Conservation (phyloP, 2,329 filamentous ascomycete species). For the Ceratocystis diversiconidia region DNA sequence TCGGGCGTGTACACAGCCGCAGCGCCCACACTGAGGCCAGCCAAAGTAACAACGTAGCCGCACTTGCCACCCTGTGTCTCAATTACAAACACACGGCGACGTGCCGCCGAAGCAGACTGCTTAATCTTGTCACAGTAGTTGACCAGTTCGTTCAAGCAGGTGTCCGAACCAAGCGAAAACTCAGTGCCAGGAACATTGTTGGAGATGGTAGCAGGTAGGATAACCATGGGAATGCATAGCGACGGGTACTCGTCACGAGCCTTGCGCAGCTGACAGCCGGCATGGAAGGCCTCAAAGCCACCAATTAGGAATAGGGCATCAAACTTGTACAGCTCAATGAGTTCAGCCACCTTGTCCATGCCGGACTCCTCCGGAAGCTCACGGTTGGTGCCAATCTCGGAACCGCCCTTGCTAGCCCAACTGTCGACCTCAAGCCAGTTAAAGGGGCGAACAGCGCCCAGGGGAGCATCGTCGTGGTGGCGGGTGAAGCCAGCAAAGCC, state of each 20-base stretch:
- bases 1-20: conserved; percentile 92
- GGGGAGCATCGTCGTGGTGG: conserved; percentile 70
- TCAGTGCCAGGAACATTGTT: conserved; percentile 98
- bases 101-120: conserved; percentile 86
- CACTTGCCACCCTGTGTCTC: conserved; percentile 93
- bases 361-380: conserved; percentile 76
- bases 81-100: conserved; percentile 89
- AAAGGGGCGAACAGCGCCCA: conserved; percentile 72
- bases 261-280: conserved; percentile 73
- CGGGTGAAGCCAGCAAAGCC: conserved; percentile 88
- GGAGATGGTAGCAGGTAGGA: conserved; percentile 91
- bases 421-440: conserved; percentile 87
- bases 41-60: conserved; percentile 83
- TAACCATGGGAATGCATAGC: conserved; percentile 81
- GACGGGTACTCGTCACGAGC: conserved; percentile 64
- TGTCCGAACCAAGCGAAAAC: conserved; percentile 92
- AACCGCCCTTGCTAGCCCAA: conserved; percentile 94
- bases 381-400: conserved; percentile 95
- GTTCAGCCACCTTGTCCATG: conserved; percentile 65
- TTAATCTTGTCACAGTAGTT: conserved; percentile 95
- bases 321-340: conserved; percentile 76
- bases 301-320: conserved; percentile 86
- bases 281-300: conserved; percentile 92
- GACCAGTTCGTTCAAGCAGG: conserved; percentile 87
- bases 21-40: conserved; percentile 81